These are phyloP conservation scores for Cystobasidium pallidum DNA, from an alignment of 1,284 basidiomycete species.

Conservation along the genomic window DNA sequence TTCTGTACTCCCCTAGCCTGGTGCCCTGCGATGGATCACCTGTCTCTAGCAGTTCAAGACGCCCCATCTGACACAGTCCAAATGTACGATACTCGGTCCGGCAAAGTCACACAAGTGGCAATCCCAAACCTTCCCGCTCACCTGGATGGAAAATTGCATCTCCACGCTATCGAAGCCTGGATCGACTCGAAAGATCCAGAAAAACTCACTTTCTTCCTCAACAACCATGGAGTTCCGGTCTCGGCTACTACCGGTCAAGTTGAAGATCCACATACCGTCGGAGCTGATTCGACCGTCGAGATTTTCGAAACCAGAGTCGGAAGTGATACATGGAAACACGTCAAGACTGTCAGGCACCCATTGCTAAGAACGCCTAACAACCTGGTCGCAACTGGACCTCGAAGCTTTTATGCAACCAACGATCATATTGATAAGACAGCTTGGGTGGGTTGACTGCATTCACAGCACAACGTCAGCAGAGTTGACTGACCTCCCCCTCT, in stretches of 20 bases:
- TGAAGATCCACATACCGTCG: slow-evolving; percentile 59
- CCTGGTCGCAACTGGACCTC: slow-evolving; percentile 66
- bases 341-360: slow-evolving; percentile 65
- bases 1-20: slow-evolving; percentile 58
- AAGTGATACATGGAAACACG: slow-evolving; percentile 61
- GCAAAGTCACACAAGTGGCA: slow-evolving; percentile 61
- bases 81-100: slow-evolving; percentile 64
- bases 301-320: slow-evolving; percentile 67
- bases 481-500: background rate
- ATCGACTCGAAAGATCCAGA: slow-evolving; percentile 61
- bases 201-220: slow-evolving; percentile 67
- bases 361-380: slow-evolving; percentile 71
- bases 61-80: slow-evolving; percentile 64
- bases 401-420: slow-evolving; percentile 70
- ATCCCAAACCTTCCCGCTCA: slow-evolving; percentile 58
- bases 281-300: slow-evolving; percentile 72
- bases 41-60: slow-evolving; percentile 57
- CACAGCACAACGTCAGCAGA: background rate
- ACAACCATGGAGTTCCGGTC: slow-evolving; percentile 66
- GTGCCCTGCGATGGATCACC: slow-evolving; percentile 61
- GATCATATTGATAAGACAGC: slow-evolving; percentile 63
- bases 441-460: slow-evolving; percentile 59
- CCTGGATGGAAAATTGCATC: slow-evolving; percentile 61
- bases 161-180: slow-evolving; percentile 75
- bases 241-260: slow-evolving; percentile 8